phyloP scores from a whole-genome alignment of 2,329 filamentous ascomycete genomes.

The Plenodomus tracheiphilus region DNA sequence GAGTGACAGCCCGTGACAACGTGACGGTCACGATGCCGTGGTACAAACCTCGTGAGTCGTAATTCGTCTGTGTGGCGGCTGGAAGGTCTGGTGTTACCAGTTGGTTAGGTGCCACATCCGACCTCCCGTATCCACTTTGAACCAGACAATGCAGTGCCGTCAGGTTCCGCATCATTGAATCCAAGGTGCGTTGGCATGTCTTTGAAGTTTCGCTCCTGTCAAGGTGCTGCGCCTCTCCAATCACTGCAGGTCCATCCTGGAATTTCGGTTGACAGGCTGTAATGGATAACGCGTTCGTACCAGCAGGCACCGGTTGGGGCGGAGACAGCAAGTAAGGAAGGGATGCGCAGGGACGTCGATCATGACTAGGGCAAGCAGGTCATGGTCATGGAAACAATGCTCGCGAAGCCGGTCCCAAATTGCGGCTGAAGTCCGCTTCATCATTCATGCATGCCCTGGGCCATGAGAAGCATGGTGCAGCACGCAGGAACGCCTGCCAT shows the following conservation, averaged over 20 bases:
- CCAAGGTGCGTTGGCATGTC: neutral
- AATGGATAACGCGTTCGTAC: conserved; percentile 2
- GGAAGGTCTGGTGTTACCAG: neutral
- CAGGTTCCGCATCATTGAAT: neutral
- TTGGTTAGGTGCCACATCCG: conserved; percentile 9
- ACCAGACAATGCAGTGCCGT: conserved; percentile 1
- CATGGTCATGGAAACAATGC: conserved; percentile 16
- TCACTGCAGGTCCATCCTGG: neutral
- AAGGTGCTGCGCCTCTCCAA: neutral
- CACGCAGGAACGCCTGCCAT: conserved; percentile 6
- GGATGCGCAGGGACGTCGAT: conserved; percentile 14
- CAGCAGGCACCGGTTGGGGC: conserved; percentile 2
- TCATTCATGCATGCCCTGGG: conserved; percentile 1
- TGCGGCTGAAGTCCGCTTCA: conserved; percentile 8
- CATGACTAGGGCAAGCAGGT: conserved; percentile 12
- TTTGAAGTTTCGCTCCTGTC: neutral
- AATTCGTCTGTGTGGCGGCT: neutral
- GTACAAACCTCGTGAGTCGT: conserved; percentile 2
- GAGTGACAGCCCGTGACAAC: neutral
- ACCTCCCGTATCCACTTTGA: conserved; percentile 3
- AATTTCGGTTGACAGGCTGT: neutral
- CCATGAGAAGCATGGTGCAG: neutral
- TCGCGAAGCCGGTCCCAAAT: conserved; percentile 17
- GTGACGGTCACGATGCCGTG: conserved; percentile 1
- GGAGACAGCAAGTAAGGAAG: conserved; percentile 7